A percentile compares a stretch with the other conserved stretches of the same genome.
These are phyloP conservation scores for Russula lepida DNA, from an alignment of 768 basidiomycete species.

Conservation along the genomic window DNA sequence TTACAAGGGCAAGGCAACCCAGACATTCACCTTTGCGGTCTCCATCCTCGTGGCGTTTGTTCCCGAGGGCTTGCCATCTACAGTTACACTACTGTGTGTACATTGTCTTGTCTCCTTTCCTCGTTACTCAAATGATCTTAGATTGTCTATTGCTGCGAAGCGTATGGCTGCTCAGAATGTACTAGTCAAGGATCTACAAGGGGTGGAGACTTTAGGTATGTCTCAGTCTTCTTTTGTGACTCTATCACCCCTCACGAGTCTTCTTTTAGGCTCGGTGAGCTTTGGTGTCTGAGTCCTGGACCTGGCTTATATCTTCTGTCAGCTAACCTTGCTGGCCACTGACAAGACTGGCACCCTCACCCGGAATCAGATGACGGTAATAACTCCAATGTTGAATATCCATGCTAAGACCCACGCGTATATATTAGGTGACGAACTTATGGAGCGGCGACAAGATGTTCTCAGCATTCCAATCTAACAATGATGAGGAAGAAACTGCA, in stretches of 20 bases:
- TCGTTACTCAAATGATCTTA: constrained; percentile 3
- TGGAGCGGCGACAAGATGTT: constrained; percentile 59
- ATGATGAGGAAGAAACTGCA: constrained; percentile 47
- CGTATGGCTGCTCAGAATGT: constrained; percentile 66
- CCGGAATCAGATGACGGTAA: constrained; percentile 61
- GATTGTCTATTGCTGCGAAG: constrained; percentile 59
- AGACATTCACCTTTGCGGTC: constrained; percentile 55
- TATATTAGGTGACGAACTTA: constrained; percentile 46
- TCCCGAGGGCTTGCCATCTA: constrained; percentile 56
- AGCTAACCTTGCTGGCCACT: constrained; percentile 59
- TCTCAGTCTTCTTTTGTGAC: background rate
- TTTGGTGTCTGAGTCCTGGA: constrained; percentile 10
- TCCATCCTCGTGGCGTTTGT: constrained; percentile 55
- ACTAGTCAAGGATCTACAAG: constrained; percentile 66
- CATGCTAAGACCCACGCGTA: background rate
- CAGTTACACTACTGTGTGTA: constrained; percentile 48
- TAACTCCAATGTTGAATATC: background rate
- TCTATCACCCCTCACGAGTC: constrained; percentile 19
- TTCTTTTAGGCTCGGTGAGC: constrained; percentile 13
- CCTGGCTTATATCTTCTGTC: background rate
- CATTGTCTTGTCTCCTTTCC: background rate
- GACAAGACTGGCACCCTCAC: constrained; percentile 70
- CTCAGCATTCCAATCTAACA: constrained; percentile 60
- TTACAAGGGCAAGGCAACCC: constrained; percentile 52
- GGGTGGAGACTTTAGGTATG: constrained; percentile 57